Conservation (phyloP, 768 basidiomycete species). For the Brasilioporus rufonigricans region DNA sequence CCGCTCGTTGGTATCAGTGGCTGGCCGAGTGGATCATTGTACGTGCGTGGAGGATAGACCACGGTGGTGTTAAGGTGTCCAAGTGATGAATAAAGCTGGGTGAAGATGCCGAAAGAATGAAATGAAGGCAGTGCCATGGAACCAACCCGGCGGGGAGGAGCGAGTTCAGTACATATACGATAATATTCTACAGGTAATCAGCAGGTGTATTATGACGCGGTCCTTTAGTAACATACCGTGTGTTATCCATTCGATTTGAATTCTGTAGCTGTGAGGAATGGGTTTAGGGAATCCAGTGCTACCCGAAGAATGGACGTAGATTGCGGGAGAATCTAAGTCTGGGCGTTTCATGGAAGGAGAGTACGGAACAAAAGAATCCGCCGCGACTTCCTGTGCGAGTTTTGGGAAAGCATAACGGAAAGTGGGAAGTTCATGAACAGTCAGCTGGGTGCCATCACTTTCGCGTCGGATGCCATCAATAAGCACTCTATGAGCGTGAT, state of each 20-base stretch:
- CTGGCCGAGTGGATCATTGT: background rate
- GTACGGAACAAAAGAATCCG: slow-evolving; percentile 14
- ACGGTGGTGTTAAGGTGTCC: slow-evolving; percentile 31
- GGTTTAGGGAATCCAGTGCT: slow-evolving; percentile 49
- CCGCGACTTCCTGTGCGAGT: slow-evolving; percentile 31
- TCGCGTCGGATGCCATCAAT: slow-evolving; percentile 8
- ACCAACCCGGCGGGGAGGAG: slow-evolving; percentile 18
- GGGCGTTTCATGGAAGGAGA: slow-evolving; percentile 3
- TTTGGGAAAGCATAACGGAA: slow-evolving; percentile 38
- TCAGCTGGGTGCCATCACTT: background rate
- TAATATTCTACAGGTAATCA: slow-evolving; percentile 4
- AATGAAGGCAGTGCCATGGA: slow-evolving; percentile 30
- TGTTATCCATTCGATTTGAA: slow-evolving; percentile 33
- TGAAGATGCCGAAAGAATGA: slow-evolving; percentile 21
- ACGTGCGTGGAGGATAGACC: slow-evolving; percentile 25
- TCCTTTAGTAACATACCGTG: slow-evolving; percentile 30
- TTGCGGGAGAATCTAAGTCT: slow-evolving; percentile 8
- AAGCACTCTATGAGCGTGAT: slow-evolving; percentile 14
- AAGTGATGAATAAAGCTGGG: slow-evolving; percentile 20
- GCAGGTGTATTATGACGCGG: too few species aligned
- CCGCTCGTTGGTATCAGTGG: slow-evolving; percentile 19
- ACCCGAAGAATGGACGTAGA: slow-evolving; percentile 29
- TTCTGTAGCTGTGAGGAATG: slow-evolving; percentile 34
- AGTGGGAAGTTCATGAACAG: slow-evolving; percentile 35
- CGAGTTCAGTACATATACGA: background rate